These are phyloP conservation scores for Eustoma russellianum DNA, from an alignment of 257 asterid genomes.

Conservation along the genomic window DNA sequence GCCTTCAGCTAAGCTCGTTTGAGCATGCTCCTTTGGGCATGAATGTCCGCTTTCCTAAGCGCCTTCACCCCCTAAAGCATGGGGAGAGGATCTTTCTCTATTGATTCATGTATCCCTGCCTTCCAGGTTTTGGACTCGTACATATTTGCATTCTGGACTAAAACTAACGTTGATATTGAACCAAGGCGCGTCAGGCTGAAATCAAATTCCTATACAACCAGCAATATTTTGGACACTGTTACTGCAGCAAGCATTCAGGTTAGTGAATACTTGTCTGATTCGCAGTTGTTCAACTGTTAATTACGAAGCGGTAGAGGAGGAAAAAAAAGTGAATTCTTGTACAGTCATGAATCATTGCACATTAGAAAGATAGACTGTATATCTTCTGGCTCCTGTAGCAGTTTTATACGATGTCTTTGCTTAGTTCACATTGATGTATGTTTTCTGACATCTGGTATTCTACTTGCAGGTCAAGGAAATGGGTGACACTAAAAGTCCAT, in stretches of 20 bases:
- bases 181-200: constrained; percentile 68
- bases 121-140: constrained; percentile 64
- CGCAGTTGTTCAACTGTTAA: not conserved
- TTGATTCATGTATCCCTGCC: constrained; percentile 6
- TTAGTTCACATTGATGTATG: not conserved
- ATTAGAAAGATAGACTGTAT: not conserved
- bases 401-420: no score
- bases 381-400: no score
- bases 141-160: constrained; percentile 88
- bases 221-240: constrained; percentile 68
- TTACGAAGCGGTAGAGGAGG: no score
- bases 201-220: constrained; percentile 80
- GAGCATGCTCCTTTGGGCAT: no score
- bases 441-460: not conserved
- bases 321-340: not conserved
- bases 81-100: not conserved
- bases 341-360: not conserved
- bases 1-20: not conserved
- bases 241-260: constrained; percentile 96
- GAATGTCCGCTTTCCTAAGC: no score
- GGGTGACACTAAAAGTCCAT: constrained; percentile 37
- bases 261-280: not conserved
- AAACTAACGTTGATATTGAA: constrained; percentile 56
- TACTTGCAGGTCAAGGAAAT: constrained; percentile 73
- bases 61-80: no score